Percentiles rank a stretch among this genome's conserved stretches.
Conservation (phyloP, 2,329 filamentous ascomycete genomes). For the Aspergillus floridensis region DNA sequence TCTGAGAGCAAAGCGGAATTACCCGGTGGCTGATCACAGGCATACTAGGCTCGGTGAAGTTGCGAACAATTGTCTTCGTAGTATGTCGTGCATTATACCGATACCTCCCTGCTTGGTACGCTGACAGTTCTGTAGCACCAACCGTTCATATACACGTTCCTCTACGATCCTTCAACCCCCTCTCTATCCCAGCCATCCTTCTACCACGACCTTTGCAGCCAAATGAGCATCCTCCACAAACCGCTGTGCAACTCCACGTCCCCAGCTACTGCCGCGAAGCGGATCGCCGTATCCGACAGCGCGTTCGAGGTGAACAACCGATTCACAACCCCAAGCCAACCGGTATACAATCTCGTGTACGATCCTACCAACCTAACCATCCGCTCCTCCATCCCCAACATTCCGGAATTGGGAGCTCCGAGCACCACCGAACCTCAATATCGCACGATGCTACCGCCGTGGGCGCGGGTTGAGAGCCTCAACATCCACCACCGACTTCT, state of each 20-base stretch:
- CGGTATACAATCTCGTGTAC: constrained; percentile 61
- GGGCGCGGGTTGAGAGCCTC: constrained; percentile 59
- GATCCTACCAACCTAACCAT: constrained; percentile 58
- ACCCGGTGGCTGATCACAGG: neutral
- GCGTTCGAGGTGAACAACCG: constrained; percentile 33
- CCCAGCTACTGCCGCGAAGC: constrained; percentile 39
- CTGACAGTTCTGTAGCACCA: constrained; percentile 34
- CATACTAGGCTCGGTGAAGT: constrained; percentile 19
- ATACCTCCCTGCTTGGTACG: neutral
- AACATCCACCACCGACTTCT: constrained; percentile 62
- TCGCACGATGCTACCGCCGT: constrained; percentile 27
- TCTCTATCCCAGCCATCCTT: constrained; percentile 43
- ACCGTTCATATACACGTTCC: constrained; percentile 53
- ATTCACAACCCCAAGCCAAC: constrained; percentile 32
- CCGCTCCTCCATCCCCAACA: constrained; percentile 63
- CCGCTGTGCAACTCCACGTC: constrained; percentile 48
- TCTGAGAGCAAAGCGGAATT: neutral
- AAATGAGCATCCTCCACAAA: constrained; percentile 49
- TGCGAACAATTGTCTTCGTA: constrained; percentile 44
- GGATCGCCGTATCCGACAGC: constrained; percentile 35
- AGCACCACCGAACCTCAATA: constrained; percentile 10
- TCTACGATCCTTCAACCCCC: constrained; percentile 46
- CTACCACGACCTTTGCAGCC: constrained; percentile 50
- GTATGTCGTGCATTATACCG: constrained; percentile 25
- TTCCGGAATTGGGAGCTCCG: constrained; percentile 53